These are phyloP conservation scores for Neoascochyta sp. DNA, from an alignment of 2,329 filamentous ascomycete genomes.

Conservation along the genomic window DNA sequence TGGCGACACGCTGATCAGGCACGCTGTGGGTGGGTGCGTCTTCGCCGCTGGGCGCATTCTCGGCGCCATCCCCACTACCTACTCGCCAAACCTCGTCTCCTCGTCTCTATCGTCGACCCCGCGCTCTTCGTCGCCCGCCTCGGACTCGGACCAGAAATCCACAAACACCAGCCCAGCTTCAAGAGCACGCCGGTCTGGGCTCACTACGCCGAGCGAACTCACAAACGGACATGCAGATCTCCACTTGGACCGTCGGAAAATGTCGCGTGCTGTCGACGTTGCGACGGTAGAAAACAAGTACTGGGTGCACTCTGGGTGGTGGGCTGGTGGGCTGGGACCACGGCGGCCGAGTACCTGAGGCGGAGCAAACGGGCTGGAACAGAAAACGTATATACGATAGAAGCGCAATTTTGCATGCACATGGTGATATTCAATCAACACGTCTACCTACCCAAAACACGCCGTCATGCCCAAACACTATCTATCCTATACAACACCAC, in stretches of 20 bases:
- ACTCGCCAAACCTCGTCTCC: slow-evolving; percentile 8
- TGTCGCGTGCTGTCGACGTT: slow-evolving; percentile 27
- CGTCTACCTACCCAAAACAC: no score
- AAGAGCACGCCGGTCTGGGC: slow-evolving; percentile 7
- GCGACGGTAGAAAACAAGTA: slow-evolving; percentile 26
- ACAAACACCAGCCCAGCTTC: slow-evolving; percentile 4
- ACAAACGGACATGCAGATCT: slow-evolving; percentile 40
- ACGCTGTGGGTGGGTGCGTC: slow-evolving; percentile 57
- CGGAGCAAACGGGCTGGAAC: no score
- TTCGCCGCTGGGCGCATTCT: slow-evolving; percentile 53
- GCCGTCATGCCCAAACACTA: no score
- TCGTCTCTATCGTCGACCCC: slow-evolving; percentile 16
- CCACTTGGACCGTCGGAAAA: slow-evolving; percentile 36
- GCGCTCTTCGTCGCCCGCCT: slow-evolving; percentile 19
- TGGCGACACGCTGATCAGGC: slow-evolving; percentile 58
- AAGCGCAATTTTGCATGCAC: no score
- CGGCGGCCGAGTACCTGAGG: no score
- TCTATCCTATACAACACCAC: no score
- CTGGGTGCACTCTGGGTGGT: slow-evolving; percentile 37
- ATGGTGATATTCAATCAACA: no score
- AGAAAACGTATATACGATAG: background rate
- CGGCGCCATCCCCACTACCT: slow-evolving; percentile 20
- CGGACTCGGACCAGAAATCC: slow-evolving; percentile 14
- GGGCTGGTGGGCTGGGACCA: slow-evolving; percentile 33
- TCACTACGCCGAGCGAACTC: slow-evolving; percentile 18